Conservation (phyloP, 495 filamentous ascomycete genomes). For the Talaromyces adpressus region DNA sequence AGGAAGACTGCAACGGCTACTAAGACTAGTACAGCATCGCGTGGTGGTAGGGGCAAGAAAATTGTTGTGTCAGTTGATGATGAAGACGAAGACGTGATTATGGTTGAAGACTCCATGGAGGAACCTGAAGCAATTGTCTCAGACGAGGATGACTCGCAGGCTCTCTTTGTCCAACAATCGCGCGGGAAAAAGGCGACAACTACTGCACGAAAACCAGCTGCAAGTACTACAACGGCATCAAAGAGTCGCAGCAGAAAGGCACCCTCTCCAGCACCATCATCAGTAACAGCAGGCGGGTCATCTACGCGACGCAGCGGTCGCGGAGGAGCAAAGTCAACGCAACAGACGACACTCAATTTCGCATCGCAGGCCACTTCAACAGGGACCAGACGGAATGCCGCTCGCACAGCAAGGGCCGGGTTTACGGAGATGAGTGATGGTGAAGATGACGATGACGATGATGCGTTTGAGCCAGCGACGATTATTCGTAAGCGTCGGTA, state of each 20-base stretch:
- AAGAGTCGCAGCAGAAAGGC: slow-evolving; percentile 25
- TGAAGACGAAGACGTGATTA: slow-evolving; percentile 58
- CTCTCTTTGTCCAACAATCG: slow-evolving; percentile 48
- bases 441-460: slow-evolving; percentile 65
- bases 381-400: slow-evolving; percentile 12
- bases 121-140: slow-evolving; percentile 43
- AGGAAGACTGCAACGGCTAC: slow-evolving; percentile 35
- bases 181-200: slow-evolving; percentile 30
- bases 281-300: slow-evolving; percentile 30
- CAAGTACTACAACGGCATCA: slow-evolving; percentile 19
- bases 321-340: slow-evolving; percentile 20
- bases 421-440: slow-evolving; percentile 49
- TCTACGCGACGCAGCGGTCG: slow-evolving; percentile 22
- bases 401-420: slow-evolving; percentile 3
- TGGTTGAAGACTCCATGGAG: slow-evolving; percentile 58
- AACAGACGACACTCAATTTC: slow-evolving; percentile 73
- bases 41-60: slow-evolving; percentile 32
- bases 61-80: slow-evolving; percentile 50
- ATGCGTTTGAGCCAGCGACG: slow-evolving; percentile 67
- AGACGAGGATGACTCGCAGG: slow-evolving; percentile 37
- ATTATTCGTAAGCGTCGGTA: slow-evolving; percentile 9
- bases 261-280: slow-evolving; percentile 37
- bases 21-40: slow-evolving; percentile 24
- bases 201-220: slow-evolving; percentile 10
- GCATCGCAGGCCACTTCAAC: slow-evolving; percentile 43